phyloP scores from a whole-genome alignment of 106 monocot species.

The Chionographis japonica region DNA sequence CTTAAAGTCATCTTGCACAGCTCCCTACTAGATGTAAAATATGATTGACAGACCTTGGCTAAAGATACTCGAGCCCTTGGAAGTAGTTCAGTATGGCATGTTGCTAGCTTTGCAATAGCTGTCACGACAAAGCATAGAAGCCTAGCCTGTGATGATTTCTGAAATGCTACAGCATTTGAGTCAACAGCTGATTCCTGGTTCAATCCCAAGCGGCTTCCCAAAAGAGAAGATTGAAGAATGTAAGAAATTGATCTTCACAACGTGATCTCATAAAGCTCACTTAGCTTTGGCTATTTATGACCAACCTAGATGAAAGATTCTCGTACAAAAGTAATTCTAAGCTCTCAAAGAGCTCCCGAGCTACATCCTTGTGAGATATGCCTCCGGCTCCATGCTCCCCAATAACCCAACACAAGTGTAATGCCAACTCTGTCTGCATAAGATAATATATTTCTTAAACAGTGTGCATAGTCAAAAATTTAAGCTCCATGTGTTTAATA shows the following conservation, averaged over 20 bases:
- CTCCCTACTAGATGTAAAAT: background rate
- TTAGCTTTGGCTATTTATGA: constrained; percentile 2
- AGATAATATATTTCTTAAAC: background rate
- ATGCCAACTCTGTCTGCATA: constrained; percentile 71
- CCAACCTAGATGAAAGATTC: constrained; percentile 80
- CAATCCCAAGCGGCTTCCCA: constrained; percentile 66
- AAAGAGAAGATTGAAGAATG: constrained; percentile 1
- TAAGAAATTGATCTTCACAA: background rate
- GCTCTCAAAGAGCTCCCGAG: constrained; percentile 87
- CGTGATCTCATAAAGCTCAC: background rate
- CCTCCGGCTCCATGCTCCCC: constrained; percentile 94
- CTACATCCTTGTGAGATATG: constrained; percentile 63
- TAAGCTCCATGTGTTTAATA: no score
- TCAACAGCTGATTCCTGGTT: constrained; percentile 45
- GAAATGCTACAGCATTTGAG: constrained; percentile 32
- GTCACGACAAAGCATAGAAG: constrained; percentile 88
- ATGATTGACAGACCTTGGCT: constrained; percentile 49
- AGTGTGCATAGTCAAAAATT: no score
- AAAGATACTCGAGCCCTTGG: constrained; percentile 89
- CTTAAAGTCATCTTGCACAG: background rate
- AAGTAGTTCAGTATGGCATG: constrained; percentile 78
- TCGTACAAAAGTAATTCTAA: constrained; percentile 91
- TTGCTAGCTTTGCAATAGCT: constrained; percentile 90
- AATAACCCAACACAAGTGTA: constrained; percentile 94
- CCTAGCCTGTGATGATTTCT: constrained; percentile 66